Evolutionary conservation across 2,329 filamentous ascomycete genomes (phyloP).

Genomic region (Zasmidium cellare): DNA sequence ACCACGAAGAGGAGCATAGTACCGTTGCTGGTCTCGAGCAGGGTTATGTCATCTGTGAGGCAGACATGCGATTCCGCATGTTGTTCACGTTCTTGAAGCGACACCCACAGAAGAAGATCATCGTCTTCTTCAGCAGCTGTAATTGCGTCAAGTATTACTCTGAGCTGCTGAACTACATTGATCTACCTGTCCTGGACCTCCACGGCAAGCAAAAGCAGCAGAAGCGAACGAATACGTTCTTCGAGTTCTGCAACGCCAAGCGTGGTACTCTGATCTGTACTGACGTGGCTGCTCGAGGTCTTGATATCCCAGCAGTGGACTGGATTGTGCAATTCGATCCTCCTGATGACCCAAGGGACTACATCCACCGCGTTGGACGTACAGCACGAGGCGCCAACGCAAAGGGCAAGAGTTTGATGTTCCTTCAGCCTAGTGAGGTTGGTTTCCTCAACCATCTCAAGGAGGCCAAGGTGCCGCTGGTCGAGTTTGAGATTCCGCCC

Average conservation of each 20-base stretch:
- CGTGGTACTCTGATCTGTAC: conserved; percentile 92
- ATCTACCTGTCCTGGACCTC: conserved; percentile 81
- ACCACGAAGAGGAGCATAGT: conserved; percentile 82
- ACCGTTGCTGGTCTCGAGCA: conserved; percentile 94
- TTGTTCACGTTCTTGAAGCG: conserved; percentile 93
- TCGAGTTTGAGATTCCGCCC: conserved; percentile 91
- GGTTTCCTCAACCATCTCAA: conserved; percentile 91
- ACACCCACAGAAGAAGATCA: conserved; percentile 93
- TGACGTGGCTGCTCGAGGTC: conserved; percentile 89
- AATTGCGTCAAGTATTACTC: conserved; percentile 95
- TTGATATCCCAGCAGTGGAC: conserved; percentile 94
- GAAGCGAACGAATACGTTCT: conserved; percentile 98
- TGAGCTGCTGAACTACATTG: conserved; percentile 96
- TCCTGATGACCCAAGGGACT: conserved; percentile 59
- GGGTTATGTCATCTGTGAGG: conserved; percentile 90
- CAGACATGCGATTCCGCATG: conserved; percentile 88
- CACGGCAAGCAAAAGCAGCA: conserved; percentile 98
- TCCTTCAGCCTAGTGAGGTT: conserved; percentile 87
- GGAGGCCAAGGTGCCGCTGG: conserved; percentile 85
- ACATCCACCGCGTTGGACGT: conserved; percentile 94
- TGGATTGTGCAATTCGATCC: conserved; percentile 97
- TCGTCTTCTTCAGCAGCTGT: conserved; percentile 82
- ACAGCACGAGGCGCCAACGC: conserved; percentile 82
- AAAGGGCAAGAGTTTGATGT: conserved; percentile 87
- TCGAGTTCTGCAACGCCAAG: conserved; percentile 87